A percentile compares a stretch with the other conserved stretches of the same genome.
phyloP scores from a whole-genome alignment of 306 rosid species.

The Argentina anserina region DNA sequence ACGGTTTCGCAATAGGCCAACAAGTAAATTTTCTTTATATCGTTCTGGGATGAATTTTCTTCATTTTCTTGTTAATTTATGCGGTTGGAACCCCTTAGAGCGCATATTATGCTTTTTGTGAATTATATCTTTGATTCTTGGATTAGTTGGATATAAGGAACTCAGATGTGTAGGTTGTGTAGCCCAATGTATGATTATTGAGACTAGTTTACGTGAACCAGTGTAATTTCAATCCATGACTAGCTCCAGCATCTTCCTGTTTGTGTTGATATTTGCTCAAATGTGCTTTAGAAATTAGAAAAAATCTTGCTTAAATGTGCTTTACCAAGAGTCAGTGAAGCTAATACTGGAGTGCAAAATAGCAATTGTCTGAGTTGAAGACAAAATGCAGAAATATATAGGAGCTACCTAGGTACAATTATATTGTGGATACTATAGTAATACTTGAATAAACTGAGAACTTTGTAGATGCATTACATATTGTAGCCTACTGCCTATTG shows the following conservation, averaged over 20 bases:
- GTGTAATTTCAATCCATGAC: background rate
- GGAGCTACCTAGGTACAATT: background rate
- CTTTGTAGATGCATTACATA: background rate
- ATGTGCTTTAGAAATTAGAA: background rate
- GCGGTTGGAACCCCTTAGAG: no score
- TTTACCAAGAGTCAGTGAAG: no score
- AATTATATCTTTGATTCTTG: no score
- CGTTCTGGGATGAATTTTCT: no score
- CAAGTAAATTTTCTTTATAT: no score
- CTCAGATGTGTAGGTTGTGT: no score
- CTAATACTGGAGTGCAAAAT: conserved; percentile 14
- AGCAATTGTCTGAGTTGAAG: conserved; percentile 9
- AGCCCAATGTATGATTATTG: no score
- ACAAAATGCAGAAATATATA: conserved; percentile 13
- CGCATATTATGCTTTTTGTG: no score
- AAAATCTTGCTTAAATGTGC: background rate
- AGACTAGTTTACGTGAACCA: conserved; percentile 18
- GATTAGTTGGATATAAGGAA: no score
- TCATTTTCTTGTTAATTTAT: no score
- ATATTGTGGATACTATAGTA: background rate
- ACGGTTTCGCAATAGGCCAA: no score
- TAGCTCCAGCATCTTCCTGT: background rate
- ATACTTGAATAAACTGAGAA: background rate
- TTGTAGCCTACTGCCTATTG: no score
- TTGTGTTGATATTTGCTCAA: background rate